Evolutionary conservation across 2,329 filamentous ascomycete species (phyloP).

Genomic region (Aureobasidium sp.): DNA sequence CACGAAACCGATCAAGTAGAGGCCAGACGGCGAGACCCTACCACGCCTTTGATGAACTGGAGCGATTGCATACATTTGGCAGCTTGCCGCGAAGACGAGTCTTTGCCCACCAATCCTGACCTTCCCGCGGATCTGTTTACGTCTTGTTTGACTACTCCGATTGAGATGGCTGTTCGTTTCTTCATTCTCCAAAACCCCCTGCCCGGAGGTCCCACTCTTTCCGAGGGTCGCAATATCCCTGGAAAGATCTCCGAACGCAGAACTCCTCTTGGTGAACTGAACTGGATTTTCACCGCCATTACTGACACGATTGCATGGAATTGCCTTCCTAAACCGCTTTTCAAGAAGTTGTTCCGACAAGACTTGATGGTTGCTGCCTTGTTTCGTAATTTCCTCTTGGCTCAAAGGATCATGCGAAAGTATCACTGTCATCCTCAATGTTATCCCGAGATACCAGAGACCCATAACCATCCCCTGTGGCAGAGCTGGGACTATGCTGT

Average conservation of each 20-base stretch:
- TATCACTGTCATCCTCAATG: conserved; percentile 95
- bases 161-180: conserved; percentile 94
- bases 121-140: conserved; percentile 94
- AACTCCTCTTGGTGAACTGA: conserved; percentile 89
- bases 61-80: conserved; percentile 87
- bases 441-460: conserved; percentile 85
- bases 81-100: conserved; percentile 84
- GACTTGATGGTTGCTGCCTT: conserved; percentile 98
- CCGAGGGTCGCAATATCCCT: conserved; percentile 81
- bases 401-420: conserved; percentile 90
- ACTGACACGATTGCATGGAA: conserved; percentile 99
- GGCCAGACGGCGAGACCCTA: conserved; percentile 63
- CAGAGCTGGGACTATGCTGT: conserved; percentile 96
- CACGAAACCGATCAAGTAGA: conserved; percentile 86
- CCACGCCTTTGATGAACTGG: conserved; percentile 50
- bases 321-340: conserved; percentile 77
- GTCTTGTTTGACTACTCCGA: conserved; percentile 89
- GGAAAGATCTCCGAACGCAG: conserved; percentile 86
- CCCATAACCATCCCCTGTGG: conserved; percentile 91
- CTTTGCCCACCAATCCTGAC: conserved; percentile 86
- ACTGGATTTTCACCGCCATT: conserved; percentile 99
- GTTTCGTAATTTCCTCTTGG: conserved; percentile 91
- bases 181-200: conserved; percentile 90
- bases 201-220: conserved; percentile 56
- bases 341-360: conserved; percentile 94